A percentile compares a stretch with the other conserved stretches of the same genome.
phyloP scores from a whole-genome alignment of 306 rosid genomes.

The Urtica urens region DNA sequence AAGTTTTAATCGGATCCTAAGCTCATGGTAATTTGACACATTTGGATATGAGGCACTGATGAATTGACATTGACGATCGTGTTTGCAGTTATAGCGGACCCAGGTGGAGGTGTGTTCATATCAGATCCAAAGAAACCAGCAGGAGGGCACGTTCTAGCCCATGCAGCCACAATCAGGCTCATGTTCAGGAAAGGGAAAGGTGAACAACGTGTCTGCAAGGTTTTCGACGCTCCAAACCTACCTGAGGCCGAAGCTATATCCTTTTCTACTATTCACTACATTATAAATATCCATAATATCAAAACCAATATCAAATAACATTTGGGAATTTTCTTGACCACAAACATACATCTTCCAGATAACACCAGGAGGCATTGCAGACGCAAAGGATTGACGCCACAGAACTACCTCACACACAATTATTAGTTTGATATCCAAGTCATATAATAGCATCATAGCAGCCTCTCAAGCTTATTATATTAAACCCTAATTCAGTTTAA shows the following conservation, averaged over 20 bases:
- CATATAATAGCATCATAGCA: too few species aligned
- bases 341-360: constrained; percentile 70
- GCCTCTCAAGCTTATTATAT: too few species aligned
- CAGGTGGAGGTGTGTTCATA: constrained; percentile 87
- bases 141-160: constrained; percentile 91
- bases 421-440: too few species aligned
- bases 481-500: too few species aligned
- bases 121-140: constrained; percentile 97
- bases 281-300: background rate
- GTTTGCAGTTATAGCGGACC: constrained; percentile 88
- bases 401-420: too few species aligned
- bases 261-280: constrained; percentile 22
- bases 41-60: background rate
- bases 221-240: constrained; percentile 87
- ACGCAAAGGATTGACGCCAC: constrained; percentile 71
- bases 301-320: background rate
- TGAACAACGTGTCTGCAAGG: constrained; percentile 89
- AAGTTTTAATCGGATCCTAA: background rate
- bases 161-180: constrained; percentile 82
- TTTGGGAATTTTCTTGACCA: constrained; percentile 37
- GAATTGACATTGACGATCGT: constrained; percentile 5
- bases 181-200: constrained; percentile 98
- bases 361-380: constrained; percentile 83
- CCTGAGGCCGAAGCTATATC: constrained; percentile 99
- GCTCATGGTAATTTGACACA: background rate